These are phyloP conservation scores for Psidium friedrichsthalianum DNA, from an alignment of 345 rosid genomes.

Conservation along the genomic window DNA sequence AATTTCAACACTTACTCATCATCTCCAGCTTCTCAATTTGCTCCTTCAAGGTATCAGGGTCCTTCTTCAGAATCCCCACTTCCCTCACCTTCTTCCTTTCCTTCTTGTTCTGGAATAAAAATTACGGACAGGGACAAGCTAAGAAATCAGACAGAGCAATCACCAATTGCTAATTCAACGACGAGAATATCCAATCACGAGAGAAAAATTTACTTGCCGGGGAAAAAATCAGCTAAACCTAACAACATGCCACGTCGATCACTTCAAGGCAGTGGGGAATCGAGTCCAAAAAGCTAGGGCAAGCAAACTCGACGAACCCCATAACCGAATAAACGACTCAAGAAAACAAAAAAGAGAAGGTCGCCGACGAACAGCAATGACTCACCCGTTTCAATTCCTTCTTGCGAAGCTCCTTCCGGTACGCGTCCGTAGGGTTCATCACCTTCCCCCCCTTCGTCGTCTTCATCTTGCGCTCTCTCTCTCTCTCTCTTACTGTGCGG, in stretches of 20 bases:
- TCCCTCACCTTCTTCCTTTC: constrained; percentile 98
- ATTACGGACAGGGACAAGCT: background rate
- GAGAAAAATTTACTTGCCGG: background rate
- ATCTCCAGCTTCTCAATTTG: constrained; percentile 85
- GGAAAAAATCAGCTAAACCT: background rate
- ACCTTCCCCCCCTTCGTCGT: constrained; percentile 98
- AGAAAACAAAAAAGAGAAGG: background rate
- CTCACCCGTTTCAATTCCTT: constrained; percentile 77
- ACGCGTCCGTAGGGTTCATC: constrained; percentile 99
- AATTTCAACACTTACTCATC: constrained; percentile 54
- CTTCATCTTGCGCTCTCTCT: constrained; percentile 41
- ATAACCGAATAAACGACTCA: background rate
- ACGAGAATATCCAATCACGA: background rate
- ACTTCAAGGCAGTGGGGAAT: background rate
- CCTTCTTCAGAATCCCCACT: constrained; percentile 95
- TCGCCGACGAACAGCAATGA: background rate
- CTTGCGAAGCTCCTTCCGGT: constrained; percentile 93
- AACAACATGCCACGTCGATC: background rate
- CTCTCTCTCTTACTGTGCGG: background rate
- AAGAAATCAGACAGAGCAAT: background rate
- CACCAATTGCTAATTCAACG: background rate
- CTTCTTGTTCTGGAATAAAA: constrained; percentile 72
- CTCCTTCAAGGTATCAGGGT: constrained; percentile 79
- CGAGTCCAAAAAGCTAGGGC: background rate
- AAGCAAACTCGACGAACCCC: background rate